These are phyloP conservation scores for Lachancea nothofagi DNA, from an alignment of 805 yeast genomes.

Conservation along the genomic window DNA sequence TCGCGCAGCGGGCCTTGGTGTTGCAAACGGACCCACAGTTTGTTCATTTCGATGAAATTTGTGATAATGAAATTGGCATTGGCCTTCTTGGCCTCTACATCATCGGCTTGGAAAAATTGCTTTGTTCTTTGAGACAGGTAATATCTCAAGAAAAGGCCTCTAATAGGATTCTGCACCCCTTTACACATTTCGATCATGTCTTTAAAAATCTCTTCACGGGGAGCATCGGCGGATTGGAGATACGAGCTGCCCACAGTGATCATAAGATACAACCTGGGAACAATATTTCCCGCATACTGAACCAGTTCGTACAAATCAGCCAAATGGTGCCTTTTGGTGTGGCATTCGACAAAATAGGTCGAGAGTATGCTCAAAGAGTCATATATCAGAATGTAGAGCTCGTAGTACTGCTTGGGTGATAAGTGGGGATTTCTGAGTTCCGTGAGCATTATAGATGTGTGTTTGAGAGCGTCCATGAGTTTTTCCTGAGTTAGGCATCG, in stretches of 20 bases:
- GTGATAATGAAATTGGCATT: conserved; percentile 67
- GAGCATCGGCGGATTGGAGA: conserved; percentile 71
- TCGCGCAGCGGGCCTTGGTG: conserved; percentile 92
- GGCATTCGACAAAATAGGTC: conserved; percentile 57
- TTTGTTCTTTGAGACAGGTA: conserved; percentile 82
- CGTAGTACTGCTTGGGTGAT: conserved; percentile 90
- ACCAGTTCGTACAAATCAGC: conserved; percentile 92
- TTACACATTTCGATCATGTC: conserved; percentile 98
- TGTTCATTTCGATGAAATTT: conserved; percentile 95
- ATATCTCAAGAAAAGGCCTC: conserved; percentile 87
- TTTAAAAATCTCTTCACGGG: conserved; percentile 78
- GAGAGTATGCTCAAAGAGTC: conserved; percentile 74
- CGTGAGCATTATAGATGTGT: conserved; percentile 73
- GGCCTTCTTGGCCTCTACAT: conserved; percentile 17
- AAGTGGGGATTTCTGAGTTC: conserved; percentile 72
- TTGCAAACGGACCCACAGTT: conserved; percentile 93
- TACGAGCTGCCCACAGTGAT: conserved; percentile 90
- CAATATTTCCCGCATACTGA: conserved; percentile 89
- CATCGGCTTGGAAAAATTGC: conserved; percentile 30
- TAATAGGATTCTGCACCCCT: conserved; percentile 91
- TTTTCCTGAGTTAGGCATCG: conserved; percentile 62
- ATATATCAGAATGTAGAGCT: conserved; percentile 74
- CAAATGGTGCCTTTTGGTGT: conserved; percentile 60
- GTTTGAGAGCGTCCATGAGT: conserved; percentile 82
- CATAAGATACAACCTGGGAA: conserved; percentile 91